phyloP scores from a whole-genome alignment of 2,329 filamentous ascomycete genomes.

The Stagonosporopsis cucurbitacearum region DNA sequence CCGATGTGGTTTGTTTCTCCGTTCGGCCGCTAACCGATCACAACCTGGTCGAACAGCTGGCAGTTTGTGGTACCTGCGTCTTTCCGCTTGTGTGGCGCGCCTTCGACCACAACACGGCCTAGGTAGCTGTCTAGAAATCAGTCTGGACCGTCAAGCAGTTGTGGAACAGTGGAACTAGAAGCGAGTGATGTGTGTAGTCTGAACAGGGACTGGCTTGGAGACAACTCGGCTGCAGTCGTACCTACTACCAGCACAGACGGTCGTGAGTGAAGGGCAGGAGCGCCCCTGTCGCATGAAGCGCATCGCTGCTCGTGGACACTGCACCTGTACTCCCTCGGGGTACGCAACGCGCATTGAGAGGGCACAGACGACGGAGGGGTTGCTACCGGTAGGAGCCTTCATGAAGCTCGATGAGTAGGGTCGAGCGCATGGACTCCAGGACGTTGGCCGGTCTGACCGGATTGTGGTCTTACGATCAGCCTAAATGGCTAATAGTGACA shows the following conservation, averaged over 20 bases:
- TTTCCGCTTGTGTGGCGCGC: conserved; percentile 29
- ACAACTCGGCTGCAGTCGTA: background rate
- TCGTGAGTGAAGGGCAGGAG: background rate
- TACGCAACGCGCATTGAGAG: conserved; percentile 13
- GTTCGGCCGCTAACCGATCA: conserved; percentile 33
- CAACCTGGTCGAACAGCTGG: conserved; percentile 25
- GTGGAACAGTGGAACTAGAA: conserved; percentile 30
- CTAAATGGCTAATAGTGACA: conserved; percentile 21
- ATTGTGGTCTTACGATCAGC: conserved; percentile 13
- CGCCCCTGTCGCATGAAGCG: conserved; percentile 4
- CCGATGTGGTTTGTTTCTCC: conserved; percentile 25
- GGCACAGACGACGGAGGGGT: conserved; percentile 7
- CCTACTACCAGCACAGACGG: no score
- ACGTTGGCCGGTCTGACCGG: conserved; percentile 13
- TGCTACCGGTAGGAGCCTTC: conserved; percentile 4
- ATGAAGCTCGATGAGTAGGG: conserved; percentile 11
- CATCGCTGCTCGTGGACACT: conserved; percentile 10
- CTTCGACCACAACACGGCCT: conserved; percentile 12
- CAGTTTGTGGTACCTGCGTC: conserved; percentile 35
- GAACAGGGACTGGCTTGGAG: conserved; percentile 3
- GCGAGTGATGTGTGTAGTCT: background rate
- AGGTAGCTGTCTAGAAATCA: conserved; percentile 3
- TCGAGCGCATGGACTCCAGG: conserved; percentile 21
- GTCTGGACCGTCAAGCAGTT: conserved; percentile 13
- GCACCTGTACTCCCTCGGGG: conserved; percentile 11